Evolutionary conservation across 2,329 filamentous ascomycete genomes (phyloP).

Genomic region (Pseudopyricularia cyperi): DNA sequence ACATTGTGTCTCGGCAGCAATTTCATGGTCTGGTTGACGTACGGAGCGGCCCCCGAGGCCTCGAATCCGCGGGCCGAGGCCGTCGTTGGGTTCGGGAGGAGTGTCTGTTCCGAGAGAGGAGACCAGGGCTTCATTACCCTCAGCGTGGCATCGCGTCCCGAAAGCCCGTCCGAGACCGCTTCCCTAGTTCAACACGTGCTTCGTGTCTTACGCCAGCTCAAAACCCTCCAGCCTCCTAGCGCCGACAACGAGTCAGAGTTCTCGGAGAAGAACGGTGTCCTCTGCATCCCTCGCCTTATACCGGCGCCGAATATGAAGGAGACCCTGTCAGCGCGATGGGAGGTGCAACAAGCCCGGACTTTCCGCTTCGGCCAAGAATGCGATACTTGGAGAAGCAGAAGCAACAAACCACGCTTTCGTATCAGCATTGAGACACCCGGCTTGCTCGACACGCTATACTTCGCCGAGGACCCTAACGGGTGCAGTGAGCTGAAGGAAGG

Average conservation of each 20-base stretch:
- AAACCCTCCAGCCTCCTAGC: background rate
- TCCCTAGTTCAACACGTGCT: background rate
- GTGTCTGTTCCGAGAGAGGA: background rate
- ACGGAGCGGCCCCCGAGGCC: background rate
- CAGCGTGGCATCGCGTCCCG: background rate
- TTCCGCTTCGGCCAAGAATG: background rate
- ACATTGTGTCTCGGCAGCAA: background rate
- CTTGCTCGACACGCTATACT: slow-evolving; percentile 3
- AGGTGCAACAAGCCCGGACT: background rate
- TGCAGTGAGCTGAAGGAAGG: slow-evolving; percentile 2
- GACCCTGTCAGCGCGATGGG: background rate
- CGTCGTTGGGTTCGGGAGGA: background rate
- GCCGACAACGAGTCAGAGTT: slow-evolving; percentile 10
- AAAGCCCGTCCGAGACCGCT: background rate
- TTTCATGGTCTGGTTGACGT: background rate
- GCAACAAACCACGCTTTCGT: background rate
- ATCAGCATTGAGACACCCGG: slow-evolving; percentile 1
- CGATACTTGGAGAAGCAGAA: background rate
- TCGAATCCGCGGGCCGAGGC: background rate
- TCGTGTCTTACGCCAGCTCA: background rate
- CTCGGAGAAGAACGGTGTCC: slow-evolving; percentile 10
- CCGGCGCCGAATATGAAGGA: background rate
- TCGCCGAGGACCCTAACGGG: background rate
- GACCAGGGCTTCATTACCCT: background rate
- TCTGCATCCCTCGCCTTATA: slow-evolving; percentile 8